Conservation (phyloP, 805 yeast species). For the Schizosaccharomyces lindneri region DNA sequence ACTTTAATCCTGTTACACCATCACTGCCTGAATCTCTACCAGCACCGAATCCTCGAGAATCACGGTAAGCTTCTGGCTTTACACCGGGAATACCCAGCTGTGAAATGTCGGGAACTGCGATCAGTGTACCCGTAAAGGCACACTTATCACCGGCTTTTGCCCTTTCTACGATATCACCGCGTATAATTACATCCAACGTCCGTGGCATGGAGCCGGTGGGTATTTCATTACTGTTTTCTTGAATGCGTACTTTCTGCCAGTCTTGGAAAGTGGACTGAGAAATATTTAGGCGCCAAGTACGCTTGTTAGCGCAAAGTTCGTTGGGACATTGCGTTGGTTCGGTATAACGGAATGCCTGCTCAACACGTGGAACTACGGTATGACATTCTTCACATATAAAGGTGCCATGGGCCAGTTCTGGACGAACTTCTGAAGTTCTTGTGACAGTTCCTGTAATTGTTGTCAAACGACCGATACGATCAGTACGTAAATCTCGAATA, state of each 20-base stretch:
- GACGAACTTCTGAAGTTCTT: slow-evolving; percentile 85
- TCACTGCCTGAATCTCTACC: slow-evolving; percentile 37
- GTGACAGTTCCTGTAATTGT: slow-evolving; percentile 87
- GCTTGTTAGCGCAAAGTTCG: slow-evolving; percentile 67
- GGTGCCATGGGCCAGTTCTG: slow-evolving; percentile 67
- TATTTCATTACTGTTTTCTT: slow-evolving; percentile 85
- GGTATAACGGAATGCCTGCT: slow-evolving; percentile 77
- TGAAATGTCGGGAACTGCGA: slow-evolving; percentile 80
- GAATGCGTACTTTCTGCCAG: slow-evolving; percentile 91
- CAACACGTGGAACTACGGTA: slow-evolving; percentile 66
- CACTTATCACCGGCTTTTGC: slow-evolving; percentile 96
- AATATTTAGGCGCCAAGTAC: slow-evolving; percentile 63
- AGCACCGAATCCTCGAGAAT: slow-evolving; percentile 29
- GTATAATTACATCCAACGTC: slow-evolving; percentile 59
- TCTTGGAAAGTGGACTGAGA: slow-evolving; percentile 70
- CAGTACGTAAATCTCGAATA: slow-evolving; percentile 75
- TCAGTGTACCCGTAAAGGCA: slow-evolving; percentile 78
- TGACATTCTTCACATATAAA: slow-evolving; percentile 78
- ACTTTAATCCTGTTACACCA: slow-evolving; percentile 69
- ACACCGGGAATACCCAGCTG: slow-evolving; percentile 90
- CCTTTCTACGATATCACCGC: slow-evolving; percentile 85
- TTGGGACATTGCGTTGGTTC: slow-evolving; percentile 84
- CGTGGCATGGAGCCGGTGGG: slow-evolving; percentile 99
- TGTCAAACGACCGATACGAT: slow-evolving; percentile 61
- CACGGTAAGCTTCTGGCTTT: slow-evolving; percentile 60